phyloP scores from a whole-genome alignment of 495 filamentous ascomycete species.

The Hamigera avellanea region DNA sequence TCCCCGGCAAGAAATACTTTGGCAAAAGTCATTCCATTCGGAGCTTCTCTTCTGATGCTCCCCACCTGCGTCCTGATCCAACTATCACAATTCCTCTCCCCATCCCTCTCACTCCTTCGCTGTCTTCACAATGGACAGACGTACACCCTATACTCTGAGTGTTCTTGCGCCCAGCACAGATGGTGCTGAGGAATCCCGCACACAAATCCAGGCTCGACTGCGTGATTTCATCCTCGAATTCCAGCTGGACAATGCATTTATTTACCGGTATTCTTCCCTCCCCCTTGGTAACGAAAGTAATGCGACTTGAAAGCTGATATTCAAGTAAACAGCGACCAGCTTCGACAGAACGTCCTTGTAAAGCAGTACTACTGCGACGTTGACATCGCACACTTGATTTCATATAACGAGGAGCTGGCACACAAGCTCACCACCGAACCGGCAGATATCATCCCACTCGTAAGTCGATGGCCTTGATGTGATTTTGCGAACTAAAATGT shows the following conservation, averaged over 20 bases:
- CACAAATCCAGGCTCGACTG: slow-evolving; percentile 42
- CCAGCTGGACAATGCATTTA: slow-evolving; percentile 87
- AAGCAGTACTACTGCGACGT: slow-evolving; percentile 96
- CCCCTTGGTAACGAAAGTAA: background rate
- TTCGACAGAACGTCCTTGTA: slow-evolving; percentile 88
- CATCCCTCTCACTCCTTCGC: slow-evolving; percentile 10
- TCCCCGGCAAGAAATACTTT: background rate
- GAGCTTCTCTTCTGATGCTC: slow-evolving; percentile 14
- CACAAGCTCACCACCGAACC: slow-evolving; percentile 86
- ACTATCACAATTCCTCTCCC: slow-evolving; percentile 4
- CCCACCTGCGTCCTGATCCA: background rate
- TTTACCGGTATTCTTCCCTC: slow-evolving; percentile 62
- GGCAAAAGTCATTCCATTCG: too few species aligned
- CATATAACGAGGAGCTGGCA: slow-evolving; percentile 92
- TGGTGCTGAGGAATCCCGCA: slow-evolving; percentile 48
- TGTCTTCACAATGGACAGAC: slow-evolving; percentile 62
- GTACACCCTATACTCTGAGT: slow-evolving; percentile 72
- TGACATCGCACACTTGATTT: slow-evolving; percentile 91
- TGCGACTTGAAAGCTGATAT: background rate
- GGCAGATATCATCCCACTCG: slow-evolving; percentile 82
- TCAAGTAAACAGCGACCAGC: slow-evolving; percentile 74
- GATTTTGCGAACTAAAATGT: background rate
- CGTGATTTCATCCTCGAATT: slow-evolving; percentile 87
- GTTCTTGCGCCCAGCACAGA: slow-evolving; percentile 59
- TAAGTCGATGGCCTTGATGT: too few species aligned